Evolutionary conservation across 2,329 filamentous ascomycete species (phyloP), one percentile per base, ranked within the genome.

Genomic region (Aspergillus phoenicis): DNA sequence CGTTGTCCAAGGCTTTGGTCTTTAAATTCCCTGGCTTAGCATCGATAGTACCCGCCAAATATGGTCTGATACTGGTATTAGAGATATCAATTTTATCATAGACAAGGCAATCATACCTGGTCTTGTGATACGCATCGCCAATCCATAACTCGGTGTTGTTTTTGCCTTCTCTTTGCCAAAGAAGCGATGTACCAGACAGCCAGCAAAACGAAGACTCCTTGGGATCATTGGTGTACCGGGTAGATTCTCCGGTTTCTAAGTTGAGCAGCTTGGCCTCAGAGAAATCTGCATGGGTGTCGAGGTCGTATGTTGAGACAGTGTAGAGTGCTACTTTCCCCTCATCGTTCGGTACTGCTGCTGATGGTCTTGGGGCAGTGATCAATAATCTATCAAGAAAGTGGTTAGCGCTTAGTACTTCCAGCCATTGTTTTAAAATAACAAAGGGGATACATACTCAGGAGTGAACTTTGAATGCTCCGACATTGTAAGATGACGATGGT

Each of bases 151-250:
- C 52, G 2, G 52, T 55, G 2, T 55, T 55, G 22, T 30, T 55
- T 6, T 55, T 39, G 10, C 24, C 15, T 26, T 55, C 38, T 28
- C 38, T 10, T 38, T 55, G 22, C 52, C 52, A 55, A 24, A 55
- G 10, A 1, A 55, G 24, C 2, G 38, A 55, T 3, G 38, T 33
- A 8, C 17, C 26, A 8, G 17, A 28, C 22, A 55, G 38, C 52
- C 52, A 55, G 11, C 52, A 24, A 28, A 55, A 55, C 38, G 52
- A 55, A 33, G 22, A 43, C 28, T 55, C 52, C 39, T 55, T 55
- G 24, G 52, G 39, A 11, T 55, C 20, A 11, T 55, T 55, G 38
- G 36, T 55, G 52, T 55, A 55, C 17, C 52, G 52, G 17, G 26
- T 55, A 8, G 52, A 30, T 10, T 30, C 28, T 11, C 52, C 38